Evolutionary conservation across 2,329 filamentous ascomycete species (phyloP).

Genomic region (Diaporthe sp.): DNA sequence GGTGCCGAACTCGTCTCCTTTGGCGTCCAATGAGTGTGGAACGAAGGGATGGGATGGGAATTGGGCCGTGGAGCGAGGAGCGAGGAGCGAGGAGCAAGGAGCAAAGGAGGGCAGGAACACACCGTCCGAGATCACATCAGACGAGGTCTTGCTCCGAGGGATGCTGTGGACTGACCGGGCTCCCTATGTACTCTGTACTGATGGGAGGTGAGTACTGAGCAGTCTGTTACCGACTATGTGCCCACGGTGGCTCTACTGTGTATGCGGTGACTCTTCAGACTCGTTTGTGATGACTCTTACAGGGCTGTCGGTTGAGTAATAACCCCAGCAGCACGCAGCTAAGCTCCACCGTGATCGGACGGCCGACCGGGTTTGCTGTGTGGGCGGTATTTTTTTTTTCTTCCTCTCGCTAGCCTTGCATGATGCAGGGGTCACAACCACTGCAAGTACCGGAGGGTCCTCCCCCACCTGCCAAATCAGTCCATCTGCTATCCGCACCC

Average conservation of each 20-base stretch:
- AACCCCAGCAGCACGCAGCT: constrained; percentile 13
- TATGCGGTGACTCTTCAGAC: constrained; percentile 13
- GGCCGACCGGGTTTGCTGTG: constrained; percentile 21
- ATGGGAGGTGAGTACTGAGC: too few species aligned
- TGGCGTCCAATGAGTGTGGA: constrained; percentile 13
- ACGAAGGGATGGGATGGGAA: neutral
- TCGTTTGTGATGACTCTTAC: constrained; percentile 26
- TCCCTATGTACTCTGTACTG: neutral
- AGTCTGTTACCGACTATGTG: neutral
- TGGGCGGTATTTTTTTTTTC: constrained; percentile 11
- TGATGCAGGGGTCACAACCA: constrained; percentile 16
- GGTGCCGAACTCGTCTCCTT: neutral
- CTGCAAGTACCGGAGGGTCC: constrained; percentile 4
- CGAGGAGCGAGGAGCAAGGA: too few species aligned
- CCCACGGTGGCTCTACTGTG: constrained; percentile 20
- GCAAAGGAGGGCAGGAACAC: constrained; percentile 1
- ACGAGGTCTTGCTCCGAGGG: neutral
- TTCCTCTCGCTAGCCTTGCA: constrained; percentile 8
- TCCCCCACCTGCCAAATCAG: constrained; percentile 29
- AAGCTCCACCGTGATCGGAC: constrained; percentile 32
- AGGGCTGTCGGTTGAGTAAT: constrained; percentile 33
- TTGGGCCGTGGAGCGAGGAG: neutral
- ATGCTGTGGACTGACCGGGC: constrained; percentile 17
- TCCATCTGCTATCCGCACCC: neutral
- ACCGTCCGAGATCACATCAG: constrained; percentile 23